phyloP scores from a whole-genome alignment of 345 rosid species.

The Aegle marmelos region DNA sequence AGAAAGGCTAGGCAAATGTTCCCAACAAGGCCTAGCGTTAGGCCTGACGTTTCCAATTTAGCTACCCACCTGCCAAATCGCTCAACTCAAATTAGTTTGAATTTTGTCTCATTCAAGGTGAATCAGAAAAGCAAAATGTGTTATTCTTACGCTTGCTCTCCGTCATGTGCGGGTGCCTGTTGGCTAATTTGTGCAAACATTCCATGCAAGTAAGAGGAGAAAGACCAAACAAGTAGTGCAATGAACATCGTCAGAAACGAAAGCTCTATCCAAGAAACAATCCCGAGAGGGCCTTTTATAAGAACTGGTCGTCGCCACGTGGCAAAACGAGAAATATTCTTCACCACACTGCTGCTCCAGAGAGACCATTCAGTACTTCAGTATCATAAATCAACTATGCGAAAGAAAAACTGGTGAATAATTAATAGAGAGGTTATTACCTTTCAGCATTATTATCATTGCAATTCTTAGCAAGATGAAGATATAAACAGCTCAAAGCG shows the following conservation, averaged over 20 bases:
- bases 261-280: slow-evolving; percentile 40
- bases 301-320: slow-evolving; percentile 38
- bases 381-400: background rate
- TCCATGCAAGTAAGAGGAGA: slow-evolving; percentile 26
- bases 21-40: slow-evolving; percentile 30
- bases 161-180: slow-evolving; percentile 6
- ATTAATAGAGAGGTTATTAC: background rate
- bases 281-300: slow-evolving; percentile 46
- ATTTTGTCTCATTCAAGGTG: background rate
- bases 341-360: background rate
- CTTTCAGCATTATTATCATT: background rate
- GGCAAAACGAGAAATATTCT: background rate
- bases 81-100: background rate
- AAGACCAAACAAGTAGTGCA: slow-evolving; percentile 33
- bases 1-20: slow-evolving; percentile 39
- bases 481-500: slow-evolving; percentile 25
- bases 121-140: background rate
- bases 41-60: slow-evolving; percentile 20
- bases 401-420: background rate
- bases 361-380: background rate
- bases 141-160: slow-evolving; percentile 5
- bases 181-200: slow-evolving; percentile 15
- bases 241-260: slow-evolving; percentile 34
- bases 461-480: slow-evolving; percentile 20
- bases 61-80: slow-evolving; percentile 31